A percentile compares a stretch with the other conserved stretches of the same genome.
Evolutionary conservation across 257 asterid species (phyloP).

Genomic region (Misopates orontium): DNA sequence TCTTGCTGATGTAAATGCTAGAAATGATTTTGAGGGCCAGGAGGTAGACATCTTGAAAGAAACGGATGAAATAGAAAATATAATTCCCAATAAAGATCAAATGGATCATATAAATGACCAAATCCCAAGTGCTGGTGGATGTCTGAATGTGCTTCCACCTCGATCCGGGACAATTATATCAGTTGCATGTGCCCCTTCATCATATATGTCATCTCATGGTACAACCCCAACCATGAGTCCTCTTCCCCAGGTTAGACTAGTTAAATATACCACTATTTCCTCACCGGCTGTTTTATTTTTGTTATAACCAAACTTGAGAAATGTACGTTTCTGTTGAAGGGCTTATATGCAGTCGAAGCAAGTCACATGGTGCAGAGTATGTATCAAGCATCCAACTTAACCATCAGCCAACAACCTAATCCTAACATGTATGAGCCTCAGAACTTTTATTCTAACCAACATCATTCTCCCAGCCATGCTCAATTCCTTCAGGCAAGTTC

Average conservation of each 20-base stretch:
- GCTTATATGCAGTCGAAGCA: conserved; percentile 50
- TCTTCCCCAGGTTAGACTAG: conserved; percentile 48
- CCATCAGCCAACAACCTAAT: conserved; percentile 47
- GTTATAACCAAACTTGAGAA: conserved; percentile 1
- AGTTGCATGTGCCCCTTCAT: conserved; percentile 47
- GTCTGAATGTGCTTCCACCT: conserved; percentile 30
- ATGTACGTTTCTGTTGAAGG: conserved; percentile 37
- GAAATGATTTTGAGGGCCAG: conserved; percentile 43
- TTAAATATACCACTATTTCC: conserved; percentile 7
- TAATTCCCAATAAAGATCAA: conserved; percentile 40
- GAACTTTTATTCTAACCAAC: conserved; percentile 48
- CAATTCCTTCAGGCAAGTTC: conserved; percentile 53
- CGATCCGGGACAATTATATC: conserved; percentile 42
- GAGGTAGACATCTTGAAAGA: conserved; percentile 42
- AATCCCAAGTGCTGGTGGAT: conserved; percentile 28
- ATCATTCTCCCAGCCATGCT: conserved; percentile 50
- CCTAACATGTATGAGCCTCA: conserved; percentile 49
- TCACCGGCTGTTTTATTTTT: too few species aligned
- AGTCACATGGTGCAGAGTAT: conserved; percentile 51
- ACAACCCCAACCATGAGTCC: conserved; percentile 48
- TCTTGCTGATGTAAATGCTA: conserved; percentile 34
- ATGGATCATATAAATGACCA: conserved; percentile 40
- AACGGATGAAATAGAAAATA: conserved; percentile 38
- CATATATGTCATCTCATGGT: conserved; percentile 49
- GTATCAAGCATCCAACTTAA: conserved; percentile 47